A percentile compares a stretch with the other conserved stretches of the same genome.
Evolutionary conservation across 106 monocot species (phyloP).

Genomic region (Acanthochlamys bracteata): DNA sequence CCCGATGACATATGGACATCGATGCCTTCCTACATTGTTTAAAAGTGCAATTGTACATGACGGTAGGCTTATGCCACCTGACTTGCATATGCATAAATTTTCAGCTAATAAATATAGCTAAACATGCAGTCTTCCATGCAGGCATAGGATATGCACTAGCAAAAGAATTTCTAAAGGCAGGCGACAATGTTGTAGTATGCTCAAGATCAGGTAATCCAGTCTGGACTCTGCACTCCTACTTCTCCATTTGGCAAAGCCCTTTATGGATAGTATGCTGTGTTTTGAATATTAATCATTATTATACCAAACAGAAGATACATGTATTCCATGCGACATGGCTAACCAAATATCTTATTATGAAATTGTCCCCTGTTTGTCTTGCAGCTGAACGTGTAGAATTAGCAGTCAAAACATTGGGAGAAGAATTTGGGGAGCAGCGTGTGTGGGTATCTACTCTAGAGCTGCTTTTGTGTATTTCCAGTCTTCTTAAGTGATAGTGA

Average conservation of each 20-base stretch:
- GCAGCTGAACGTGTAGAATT: constrained; percentile 82
- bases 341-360: not conserved
- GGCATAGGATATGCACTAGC: constrained; percentile 95
- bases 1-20: no score
- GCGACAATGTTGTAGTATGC: constrained; percentile 85
- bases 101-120: not conserved
- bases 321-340: no score
- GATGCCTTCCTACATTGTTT: no score
- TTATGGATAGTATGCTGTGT: no score
- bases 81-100: no score
- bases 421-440: constrained; percentile 76
- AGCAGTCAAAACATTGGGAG: constrained; percentile 42
- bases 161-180: constrained; percentile 78
- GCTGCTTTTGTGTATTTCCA: constrained; percentile 22
- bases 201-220: constrained; percentile 97
- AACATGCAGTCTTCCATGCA: constrained; percentile 6
- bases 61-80: no score
- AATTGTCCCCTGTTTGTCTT: not conserved
- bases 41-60: no score
- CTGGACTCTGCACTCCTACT: no score
- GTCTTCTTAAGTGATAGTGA: not conserved
- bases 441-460: constrained; percentile 80
- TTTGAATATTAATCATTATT: no score
- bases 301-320: no score
- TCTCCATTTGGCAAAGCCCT: no score